Evolutionary conservation across 2,329 filamentous ascomycete species (phyloP), one percentile per base, ranked within the genome.

Genomic region (Epichloe gansuensis): DNA sequence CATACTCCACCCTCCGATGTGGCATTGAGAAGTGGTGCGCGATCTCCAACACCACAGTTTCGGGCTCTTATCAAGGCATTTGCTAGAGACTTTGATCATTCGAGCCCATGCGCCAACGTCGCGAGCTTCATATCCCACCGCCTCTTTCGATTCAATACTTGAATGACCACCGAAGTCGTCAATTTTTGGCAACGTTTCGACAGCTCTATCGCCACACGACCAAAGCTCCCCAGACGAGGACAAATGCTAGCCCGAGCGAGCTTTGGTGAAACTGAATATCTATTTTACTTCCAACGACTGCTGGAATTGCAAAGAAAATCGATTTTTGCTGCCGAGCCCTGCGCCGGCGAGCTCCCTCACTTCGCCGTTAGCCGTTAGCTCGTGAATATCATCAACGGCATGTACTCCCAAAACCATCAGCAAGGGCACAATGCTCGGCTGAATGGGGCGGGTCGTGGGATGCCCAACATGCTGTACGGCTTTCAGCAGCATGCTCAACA

Each of bases 381-480:
- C 48, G 52, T 54, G 55, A 58, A 51, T 55, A 54, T 55, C 17
- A 23, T 43, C 60, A 51, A 59, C 68, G 76, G 76, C 67, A 90
- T 90, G 86, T 90, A 85, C 75, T 82, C 81, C 64, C 83, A 87
- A 68, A 76, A 76, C 65, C 82, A 79, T 66, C 82, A 86, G 66
- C 82, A 84, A 71, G 81, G 82, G 67, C 86, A 88, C 67, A 83
- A 83, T 72, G 80, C 79, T 71, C 83, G 87, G 71, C 78, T 89
- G 69, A 90, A 89, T 64, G 69, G 69, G 71, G 66, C 65, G 56
- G 69, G 69, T 35, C 66, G 69, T 58, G 85, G 84, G 61, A 81
- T 81, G 57, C 77, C 78, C 31, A 75, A 74, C 57, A 75, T 89
- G 72, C 76, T 84, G 63, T 88, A 88, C 70, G 83, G 80, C 64